Conservation (phyloP, 352 stramenopile species). For the Globisporangium sylvaticum region DNA sequence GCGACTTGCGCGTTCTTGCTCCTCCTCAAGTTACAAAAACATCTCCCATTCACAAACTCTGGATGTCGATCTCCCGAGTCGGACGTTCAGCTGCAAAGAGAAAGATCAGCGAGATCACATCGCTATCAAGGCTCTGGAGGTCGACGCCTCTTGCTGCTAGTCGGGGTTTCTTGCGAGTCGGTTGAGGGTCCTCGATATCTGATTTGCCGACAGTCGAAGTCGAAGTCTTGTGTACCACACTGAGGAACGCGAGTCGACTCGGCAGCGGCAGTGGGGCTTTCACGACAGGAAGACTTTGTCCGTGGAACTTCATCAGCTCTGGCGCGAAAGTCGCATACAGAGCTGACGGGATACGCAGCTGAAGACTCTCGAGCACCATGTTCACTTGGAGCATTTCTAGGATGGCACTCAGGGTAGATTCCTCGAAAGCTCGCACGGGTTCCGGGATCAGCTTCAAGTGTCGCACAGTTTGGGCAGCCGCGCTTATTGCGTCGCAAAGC, state of each 20-base stretch:
- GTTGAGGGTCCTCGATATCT: not conserved
- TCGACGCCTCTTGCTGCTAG: not conserved
- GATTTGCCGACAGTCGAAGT: not conserved
- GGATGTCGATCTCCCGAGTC: not conserved
- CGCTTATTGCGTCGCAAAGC: not conserved
- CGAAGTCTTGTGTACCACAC: not conserved
- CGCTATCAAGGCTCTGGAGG: not conserved
- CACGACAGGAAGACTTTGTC: not conserved
- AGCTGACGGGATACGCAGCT: constrained; percentile 1
- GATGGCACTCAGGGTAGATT: not conserved
- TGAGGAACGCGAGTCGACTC: constrained; percentile 7
- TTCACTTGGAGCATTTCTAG: constrained; percentile 8
- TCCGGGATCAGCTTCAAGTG: constrained; percentile 6
- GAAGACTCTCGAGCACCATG: constrained; percentile 6
- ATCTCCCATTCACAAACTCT: not conserved
- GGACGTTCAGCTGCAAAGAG: constrained; percentile 8
- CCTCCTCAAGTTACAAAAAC: not conserved
- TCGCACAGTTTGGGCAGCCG: not conserved
- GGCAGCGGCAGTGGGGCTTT: not conserved
- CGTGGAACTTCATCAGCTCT: constrained; percentile 1
- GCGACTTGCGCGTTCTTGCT: not conserved
- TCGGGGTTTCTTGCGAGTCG: not conserved
- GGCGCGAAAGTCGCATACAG: not conserved
- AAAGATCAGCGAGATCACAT: constrained; percentile 16
- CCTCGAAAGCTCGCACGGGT: not conserved